Evolutionary conservation across 1,284 basidiomycete genomes (phyloP).

Genomic region (Grifola frondosa): DNA sequence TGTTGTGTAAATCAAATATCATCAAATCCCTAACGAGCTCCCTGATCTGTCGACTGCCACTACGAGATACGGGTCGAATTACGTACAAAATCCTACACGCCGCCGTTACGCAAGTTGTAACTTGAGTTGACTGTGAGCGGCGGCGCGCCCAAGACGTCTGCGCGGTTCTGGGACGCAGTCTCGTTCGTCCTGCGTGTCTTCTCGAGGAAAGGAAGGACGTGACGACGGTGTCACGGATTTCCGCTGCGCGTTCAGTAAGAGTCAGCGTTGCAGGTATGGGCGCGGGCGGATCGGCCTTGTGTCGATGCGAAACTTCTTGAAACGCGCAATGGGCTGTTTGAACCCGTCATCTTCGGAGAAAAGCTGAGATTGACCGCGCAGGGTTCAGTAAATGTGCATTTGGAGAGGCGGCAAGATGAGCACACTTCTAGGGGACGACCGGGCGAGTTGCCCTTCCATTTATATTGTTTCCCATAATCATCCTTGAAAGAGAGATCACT

Average conservation of each 20-base stretch:
- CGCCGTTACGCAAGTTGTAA: slow-evolving; percentile 13
- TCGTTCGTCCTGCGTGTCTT: slow-evolving; percentile 8
- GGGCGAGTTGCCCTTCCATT: slow-evolving; percentile 41
- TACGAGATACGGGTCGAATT: no score
- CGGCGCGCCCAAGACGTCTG: slow-evolving; percentile 12
- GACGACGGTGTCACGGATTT: slow-evolving; percentile 38
- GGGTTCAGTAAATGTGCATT: not conserved
- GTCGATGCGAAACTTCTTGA: slow-evolving; percentile 32
- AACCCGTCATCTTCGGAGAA: slow-evolving; percentile 32
- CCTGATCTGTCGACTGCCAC: no score
- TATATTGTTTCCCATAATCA: slow-evolving; percentile 35
- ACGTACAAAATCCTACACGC: no score
- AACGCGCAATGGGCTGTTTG: slow-evolving; percentile 36
- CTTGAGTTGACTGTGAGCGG: slow-evolving; percentile 4
- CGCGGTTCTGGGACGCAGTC: slow-evolving; percentile 13
- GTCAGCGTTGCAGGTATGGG: slow-evolving; percentile 32
- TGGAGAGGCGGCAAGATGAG: not conserved
- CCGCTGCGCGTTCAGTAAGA: slow-evolving; percentile 33
- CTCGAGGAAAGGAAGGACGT: slow-evolving; percentile 43
- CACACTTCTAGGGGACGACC: slow-evolving; percentile 38
- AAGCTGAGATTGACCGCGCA: slow-evolving; percentile 30
- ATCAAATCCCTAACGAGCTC: no score
- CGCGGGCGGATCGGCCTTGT: slow-evolving; percentile 15
- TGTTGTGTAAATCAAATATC: no score
- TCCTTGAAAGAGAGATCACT: slow-evolving; percentile 41